Percentiles rank a stretch among this genome's conserved stretches.
These are phyloP conservation scores for Kwoniella sp. DNA, from an alignment of 768 basidiomycete genomes.

Conservation along the genomic window DNA sequence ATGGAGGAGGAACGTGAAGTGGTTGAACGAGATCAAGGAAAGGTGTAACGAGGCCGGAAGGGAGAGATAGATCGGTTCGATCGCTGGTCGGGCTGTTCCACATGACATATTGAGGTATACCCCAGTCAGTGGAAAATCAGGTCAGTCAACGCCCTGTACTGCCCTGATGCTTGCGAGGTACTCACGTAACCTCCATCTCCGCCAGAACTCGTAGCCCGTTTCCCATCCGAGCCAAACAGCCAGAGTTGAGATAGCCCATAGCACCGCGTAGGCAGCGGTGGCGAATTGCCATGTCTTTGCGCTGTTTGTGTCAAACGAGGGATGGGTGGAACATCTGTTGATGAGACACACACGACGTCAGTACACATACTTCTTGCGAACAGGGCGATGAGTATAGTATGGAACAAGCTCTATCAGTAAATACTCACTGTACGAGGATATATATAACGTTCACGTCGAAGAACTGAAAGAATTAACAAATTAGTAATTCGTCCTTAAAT, in stretches of 20 bases:
- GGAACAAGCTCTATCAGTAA: no score
- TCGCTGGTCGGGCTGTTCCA: constrained; percentile 71
- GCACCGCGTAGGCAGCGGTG: constrained; percentile 78
- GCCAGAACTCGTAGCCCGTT: constrained; percentile 40
- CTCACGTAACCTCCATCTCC: constrained; percentile 54
- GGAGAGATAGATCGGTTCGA: constrained; percentile 81
- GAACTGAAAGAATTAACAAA: constrained; percentile 57
- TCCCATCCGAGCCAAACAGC: constrained; percentile 71
- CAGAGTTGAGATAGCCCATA: constrained; percentile 74
- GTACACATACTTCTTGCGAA: no score
- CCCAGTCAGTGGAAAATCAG: no score
- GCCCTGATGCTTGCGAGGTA: neutral
- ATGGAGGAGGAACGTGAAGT: constrained; percentile 81
- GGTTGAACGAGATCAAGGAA: constrained; percentile 74
- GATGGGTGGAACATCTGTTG: constrained; percentile 75
- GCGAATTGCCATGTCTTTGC: constrained; percentile 79
- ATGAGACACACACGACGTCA: no score
- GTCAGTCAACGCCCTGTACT: no score
- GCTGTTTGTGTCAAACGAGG: constrained; percentile 70
- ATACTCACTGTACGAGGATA: constrained; percentile 76
- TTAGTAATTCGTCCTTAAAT: neutral
- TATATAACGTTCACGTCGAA: constrained; percentile 88
- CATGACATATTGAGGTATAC: no score
- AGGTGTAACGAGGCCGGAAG: constrained; percentile 74
- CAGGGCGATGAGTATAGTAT: no score